Base-by-base conservation (phyloP, 2,329 filamentous ascomycete species). In the Cercospora sp. region DNA sequence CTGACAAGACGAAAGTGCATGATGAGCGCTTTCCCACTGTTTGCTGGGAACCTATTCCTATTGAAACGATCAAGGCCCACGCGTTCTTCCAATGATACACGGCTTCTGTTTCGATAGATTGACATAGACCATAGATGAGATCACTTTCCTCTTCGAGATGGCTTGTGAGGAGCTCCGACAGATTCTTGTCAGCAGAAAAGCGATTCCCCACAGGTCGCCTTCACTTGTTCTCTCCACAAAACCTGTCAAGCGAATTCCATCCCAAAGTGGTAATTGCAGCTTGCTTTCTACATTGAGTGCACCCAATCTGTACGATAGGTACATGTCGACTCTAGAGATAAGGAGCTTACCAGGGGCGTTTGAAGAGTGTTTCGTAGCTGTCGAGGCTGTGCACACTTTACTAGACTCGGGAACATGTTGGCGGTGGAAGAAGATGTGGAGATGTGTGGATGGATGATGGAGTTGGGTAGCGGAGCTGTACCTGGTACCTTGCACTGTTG, bases 1-100 rank as follows among this genome's bases (percentile, higher is more conserved):
- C 72, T 3, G 69, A 69, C 16, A 57, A 74, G 30, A 58, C 64
- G 13, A 70, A 67, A 36, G 16, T 67, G 28, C 75, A 77, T 74
- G 75, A 78, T 70, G 61, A 72, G 70, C 72, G 77, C 70, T 73
- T 81, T 77, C 78, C 74, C 8, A 62, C 62, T 16, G 73, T 76
- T 4, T 70, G 66, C 53, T 76, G 75, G 75, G 61, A 68, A 33
- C 64, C 65, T 16, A 60, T 72, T 2, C 65, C 69, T 16, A 64
- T 73, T 3, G 48, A 67, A 3, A 69, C 72, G 9, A 60, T 76
- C 20, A 65, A 71, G 45, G 59, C 58, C 16, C 74, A 75, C 60
- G 61, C 63, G 5, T 76, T 76, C 67, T 76, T 73, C 45, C 45
- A 51, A 23, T 51, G 20, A 23, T 13, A 26, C 18, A 8, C 39